These are phyloP conservation scores for Tylopilus intermedius DNA, from an alignment of 768 basidiomycete genomes.

Conservation along the genomic window DNA sequence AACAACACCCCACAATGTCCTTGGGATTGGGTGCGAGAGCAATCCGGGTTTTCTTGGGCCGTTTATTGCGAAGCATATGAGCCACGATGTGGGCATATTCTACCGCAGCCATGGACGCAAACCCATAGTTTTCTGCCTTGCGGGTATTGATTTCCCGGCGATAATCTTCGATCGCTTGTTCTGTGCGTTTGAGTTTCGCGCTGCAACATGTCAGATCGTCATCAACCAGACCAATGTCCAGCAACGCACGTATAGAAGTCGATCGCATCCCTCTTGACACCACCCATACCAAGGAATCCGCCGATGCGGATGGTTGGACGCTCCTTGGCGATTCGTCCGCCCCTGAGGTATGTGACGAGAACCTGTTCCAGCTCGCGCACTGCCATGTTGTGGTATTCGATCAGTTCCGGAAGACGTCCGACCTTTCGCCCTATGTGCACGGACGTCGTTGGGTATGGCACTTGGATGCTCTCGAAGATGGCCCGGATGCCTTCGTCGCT, in stretches of 20 bases:
- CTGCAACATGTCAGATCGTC: constrained; percentile 22
- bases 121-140: constrained; percentile 86
- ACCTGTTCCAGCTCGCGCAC: constrained; percentile 89
- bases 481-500: constrained; percentile 78
- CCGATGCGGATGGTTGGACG: constrained; percentile 80
- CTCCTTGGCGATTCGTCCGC: constrained; percentile 70
- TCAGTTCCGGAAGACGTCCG: constrained; percentile 82
- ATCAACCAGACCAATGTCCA: background rate
- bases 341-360: constrained; percentile 86
- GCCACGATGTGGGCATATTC: constrained; percentile 87
- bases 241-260: constrained; percentile 81
- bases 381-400: constrained; percentile 89
- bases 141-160: constrained; percentile 66
- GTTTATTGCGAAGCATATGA: constrained; percentile 60
- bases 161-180: constrained; percentile 67
- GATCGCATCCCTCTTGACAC: constrained; percentile 84
- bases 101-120: constrained; percentile 85
- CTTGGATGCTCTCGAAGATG: constrained; percentile 67
- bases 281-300: constrained; percentile 78
- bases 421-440: constrained; percentile 87
- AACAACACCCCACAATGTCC: constrained; percentile 58
- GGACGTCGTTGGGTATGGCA: constrained; percentile 88
- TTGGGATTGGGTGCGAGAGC: constrained; percentile 82
- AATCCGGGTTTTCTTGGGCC: constrained; percentile 67
- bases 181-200: constrained; percentile 53